Evolutionary conservation across 73 alveolate species (phyloP).

Genomic region (Symbiodinium pilosum): DNA sequence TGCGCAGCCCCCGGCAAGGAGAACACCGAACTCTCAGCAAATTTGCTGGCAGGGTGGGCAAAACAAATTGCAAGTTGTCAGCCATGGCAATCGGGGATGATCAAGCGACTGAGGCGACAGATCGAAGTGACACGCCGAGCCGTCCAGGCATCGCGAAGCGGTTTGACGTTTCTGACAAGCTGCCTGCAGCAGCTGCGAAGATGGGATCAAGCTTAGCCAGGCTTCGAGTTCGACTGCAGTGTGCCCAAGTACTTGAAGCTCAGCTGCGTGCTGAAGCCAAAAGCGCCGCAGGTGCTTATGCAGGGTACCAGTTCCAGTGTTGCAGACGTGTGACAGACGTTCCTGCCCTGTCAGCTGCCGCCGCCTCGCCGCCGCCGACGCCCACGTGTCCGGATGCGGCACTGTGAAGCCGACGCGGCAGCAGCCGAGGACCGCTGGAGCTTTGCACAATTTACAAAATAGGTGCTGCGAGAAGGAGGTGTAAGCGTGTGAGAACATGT

Average conservation of each 20-base stretch:
- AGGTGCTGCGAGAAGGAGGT: too few species aligned
- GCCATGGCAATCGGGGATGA: too few species aligned
- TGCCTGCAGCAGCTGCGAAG: too few species aligned
- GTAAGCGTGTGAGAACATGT: too few species aligned
- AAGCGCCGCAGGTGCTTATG: slow-evolving; percentile 36
- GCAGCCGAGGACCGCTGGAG: background rate
- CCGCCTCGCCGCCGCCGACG: background rate
- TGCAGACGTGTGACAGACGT: too few species aligned
- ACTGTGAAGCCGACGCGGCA: background rate
- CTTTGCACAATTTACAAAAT: too few species aligned
- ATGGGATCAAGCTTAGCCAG: too few species aligned
- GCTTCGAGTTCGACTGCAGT: background rate
- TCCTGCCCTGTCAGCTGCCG: background rate
- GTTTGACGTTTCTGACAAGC: too few species aligned
- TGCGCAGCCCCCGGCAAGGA: background rate
- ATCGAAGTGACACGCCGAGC: background rate
- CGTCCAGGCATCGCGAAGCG: slow-evolving; percentile 1
- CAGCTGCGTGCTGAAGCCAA: slow-evolving; percentile 30
- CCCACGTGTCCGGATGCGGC: background rate
- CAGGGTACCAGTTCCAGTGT: too few species aligned
- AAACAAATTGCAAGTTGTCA: too few species aligned
- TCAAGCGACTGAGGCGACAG: background rate
- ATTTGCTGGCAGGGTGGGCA: too few species aligned
- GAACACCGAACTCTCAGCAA: too few species aligned
- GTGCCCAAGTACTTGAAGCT: slow-evolving; percentile 82